Conservation (phyloP, 2,329 filamentous ascomycete genomes). For the Colletotrichum horii region DNA sequence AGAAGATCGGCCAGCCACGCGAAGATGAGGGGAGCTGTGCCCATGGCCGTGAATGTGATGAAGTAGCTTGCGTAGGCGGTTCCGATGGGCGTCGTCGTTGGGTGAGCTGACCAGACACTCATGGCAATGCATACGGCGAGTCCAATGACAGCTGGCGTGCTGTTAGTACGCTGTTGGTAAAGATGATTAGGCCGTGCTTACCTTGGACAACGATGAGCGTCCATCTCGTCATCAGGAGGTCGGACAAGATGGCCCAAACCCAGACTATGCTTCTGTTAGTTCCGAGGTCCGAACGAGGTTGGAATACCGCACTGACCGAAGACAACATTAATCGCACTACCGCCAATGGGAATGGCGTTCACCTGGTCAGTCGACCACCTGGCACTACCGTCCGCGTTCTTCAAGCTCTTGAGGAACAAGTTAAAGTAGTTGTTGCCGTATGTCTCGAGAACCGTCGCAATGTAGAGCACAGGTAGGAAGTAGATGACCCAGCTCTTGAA, state of each 20-base stretch:
- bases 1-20: conserved; percentile 55
- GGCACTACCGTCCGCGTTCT: conserved; percentile 19
- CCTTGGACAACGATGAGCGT: conserved; percentile 52
- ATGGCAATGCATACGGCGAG: conserved; percentile 55
- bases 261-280: conserved; percentile 41
- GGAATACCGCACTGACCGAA: conserved; percentile 14
- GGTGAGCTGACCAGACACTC: conserved; percentile 56
- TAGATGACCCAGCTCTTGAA: conserved; percentile 20
- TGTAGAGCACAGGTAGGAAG: conserved; percentile 12
- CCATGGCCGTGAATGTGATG: conserved; percentile 51
- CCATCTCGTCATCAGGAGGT: conserved; percentile 54
- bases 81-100: conserved; percentile 43
- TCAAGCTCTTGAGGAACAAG: conserved; percentile 18
- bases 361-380: conserved; percentile 14
- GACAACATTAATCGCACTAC: conserved; percentile 14
- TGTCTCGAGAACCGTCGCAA: conserved; percentile 12
- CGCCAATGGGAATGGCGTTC: conserved; percentile 15
- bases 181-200: conserved; percentile 11
- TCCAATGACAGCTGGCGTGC: conserved; percentile 41
- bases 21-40: conserved; percentile 57
- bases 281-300: too few species aligned
- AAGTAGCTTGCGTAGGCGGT: conserved; percentile 58
- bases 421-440: conserved; percentile 17
- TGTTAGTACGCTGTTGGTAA: not conserved
- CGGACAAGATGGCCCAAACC: conserved; percentile 59